Conservation (phyloP, 2,329 filamentous ascomycete species). For the Penicillium janthinellum region DNA sequence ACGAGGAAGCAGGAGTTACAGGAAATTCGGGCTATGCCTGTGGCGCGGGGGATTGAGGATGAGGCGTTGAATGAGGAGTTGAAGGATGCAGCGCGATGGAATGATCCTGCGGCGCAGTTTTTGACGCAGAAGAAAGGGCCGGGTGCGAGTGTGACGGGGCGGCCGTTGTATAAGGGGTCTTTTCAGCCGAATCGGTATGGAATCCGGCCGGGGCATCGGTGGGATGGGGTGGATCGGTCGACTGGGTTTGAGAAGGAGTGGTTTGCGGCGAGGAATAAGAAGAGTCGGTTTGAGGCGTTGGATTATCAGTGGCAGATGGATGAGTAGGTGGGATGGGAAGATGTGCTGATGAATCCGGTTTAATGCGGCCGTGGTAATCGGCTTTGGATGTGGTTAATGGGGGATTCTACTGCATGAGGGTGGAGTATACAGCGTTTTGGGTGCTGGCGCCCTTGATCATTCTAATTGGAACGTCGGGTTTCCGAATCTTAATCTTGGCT, state of each 20-base stretch:
- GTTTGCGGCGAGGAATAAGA: conserved; percentile 82
- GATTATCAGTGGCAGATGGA: conserved; percentile 98
- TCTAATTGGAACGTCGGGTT: not conserved
- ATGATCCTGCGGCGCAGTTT: conserved; percentile 88
- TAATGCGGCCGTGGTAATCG: not conserved
- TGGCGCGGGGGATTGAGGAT: conserved; percentile 83
- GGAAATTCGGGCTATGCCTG: conserved; percentile 78
- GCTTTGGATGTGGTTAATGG: too few species aligned
- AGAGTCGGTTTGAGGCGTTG: conserved; percentile 73
- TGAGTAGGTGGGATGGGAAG: conserved; percentile 55
- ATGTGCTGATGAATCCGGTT: conserved; percentile 1
- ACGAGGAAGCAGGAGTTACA: conserved; percentile 67
- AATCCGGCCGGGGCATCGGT: conserved; percentile 87
- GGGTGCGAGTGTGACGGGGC: conserved; percentile 53
- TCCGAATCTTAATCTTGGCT: too few species aligned
- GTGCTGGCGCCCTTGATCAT: conserved; percentile 10
- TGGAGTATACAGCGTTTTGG: conserved; percentile 8
- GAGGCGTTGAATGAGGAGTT: conserved; percentile 81
- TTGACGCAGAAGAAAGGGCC: conserved; percentile 56
- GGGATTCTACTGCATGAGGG: conserved; percentile 11
- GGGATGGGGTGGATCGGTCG: conserved; percentile 93
- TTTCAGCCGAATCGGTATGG: conserved; percentile 90
- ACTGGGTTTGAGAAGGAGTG: conserved; percentile 93
- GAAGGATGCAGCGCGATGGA: conserved; percentile 78
- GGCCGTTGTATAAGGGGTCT: conserved; percentile 74